phyloP scores from a whole-genome alignment of 208 protist species.

The Crithidia thermophila region DNA sequence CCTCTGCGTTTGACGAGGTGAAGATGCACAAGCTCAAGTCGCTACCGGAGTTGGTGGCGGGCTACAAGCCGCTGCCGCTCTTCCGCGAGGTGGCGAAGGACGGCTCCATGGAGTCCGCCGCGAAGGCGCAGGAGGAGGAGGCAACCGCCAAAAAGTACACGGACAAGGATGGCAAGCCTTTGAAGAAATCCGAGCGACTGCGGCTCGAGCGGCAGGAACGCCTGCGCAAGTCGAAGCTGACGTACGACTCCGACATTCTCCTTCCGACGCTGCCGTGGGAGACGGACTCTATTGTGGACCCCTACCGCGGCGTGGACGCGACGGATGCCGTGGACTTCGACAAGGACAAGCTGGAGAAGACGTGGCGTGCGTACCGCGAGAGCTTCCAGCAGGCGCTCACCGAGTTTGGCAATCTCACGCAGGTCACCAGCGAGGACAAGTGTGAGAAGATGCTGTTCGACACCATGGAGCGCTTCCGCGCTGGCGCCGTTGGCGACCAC shows the following conservation, averaged over 20 bases:
- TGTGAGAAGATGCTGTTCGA: constrained; percentile 84
- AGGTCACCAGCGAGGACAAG: constrained; percentile 79
- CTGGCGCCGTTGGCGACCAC: constrained; percentile 78
- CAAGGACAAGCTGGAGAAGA: constrained; percentile 79
- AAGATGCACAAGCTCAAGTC: constrained; percentile 81
- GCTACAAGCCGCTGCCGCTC: constrained; percentile 84
- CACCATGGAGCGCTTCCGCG: constrained; percentile 73
- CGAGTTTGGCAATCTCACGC: constrained; percentile 84
- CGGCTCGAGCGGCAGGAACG: constrained; percentile 78
- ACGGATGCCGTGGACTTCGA: constrained; percentile 74
- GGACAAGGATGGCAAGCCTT: constrained; percentile 38
- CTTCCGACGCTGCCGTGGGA: constrained; percentile 88
- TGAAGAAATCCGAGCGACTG: constrained; percentile 75
- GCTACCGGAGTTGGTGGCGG: constrained; percentile 78
- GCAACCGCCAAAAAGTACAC: constrained; percentile 8
- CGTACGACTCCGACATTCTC: constrained; percentile 82
- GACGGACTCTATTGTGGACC: constrained; percentile 83
- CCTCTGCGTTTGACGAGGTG: constrained; percentile 85
- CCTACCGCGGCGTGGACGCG: constrained; percentile 74
- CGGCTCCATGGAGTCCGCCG: constrained; percentile 28
- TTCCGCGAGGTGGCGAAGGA: constrained; percentile 72
- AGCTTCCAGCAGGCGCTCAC: constrained; percentile 82
- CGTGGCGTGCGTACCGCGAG: constrained; percentile 78
- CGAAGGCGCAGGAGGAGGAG: constrained; percentile 20
- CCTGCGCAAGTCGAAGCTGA: constrained; percentile 70